Percentiles rank a stretch among this genome's conserved stretches.
Conservation (phyloP, 2,329 filamentous ascomycete genomes). For the Colletotrichum coccodes region DNA sequence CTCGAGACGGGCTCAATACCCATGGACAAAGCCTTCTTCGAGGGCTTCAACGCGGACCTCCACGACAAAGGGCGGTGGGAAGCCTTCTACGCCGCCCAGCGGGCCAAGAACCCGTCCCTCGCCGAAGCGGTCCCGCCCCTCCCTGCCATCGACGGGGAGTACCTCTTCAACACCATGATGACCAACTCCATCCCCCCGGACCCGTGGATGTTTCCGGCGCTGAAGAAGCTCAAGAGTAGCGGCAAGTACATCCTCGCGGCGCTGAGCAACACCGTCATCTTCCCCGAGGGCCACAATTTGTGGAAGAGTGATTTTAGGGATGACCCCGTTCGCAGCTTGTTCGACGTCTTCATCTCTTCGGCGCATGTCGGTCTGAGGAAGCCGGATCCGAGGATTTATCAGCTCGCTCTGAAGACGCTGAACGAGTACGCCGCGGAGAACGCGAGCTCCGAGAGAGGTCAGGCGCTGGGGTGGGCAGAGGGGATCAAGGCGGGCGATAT, state of each 20-base stretch:
- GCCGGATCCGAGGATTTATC: slow-evolving; percentile 85
- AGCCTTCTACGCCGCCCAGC: slow-evolving; percentile 64
- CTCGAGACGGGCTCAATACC: slow-evolving; percentile 86
- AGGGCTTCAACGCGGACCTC: slow-evolving; percentile 80
- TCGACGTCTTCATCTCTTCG: slow-evolving; percentile 89
- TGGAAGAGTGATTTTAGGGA: slow-evolving; percentile 61
- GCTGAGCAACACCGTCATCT: slow-evolving; percentile 90
- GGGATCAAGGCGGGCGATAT: slow-evolving; percentile 74
- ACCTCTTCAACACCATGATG: slow-evolving; percentile 95
- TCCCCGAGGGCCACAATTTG: slow-evolving; percentile 79
- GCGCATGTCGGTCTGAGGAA: slow-evolving; percentile 91
- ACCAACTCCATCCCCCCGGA: slow-evolving; percentile 74
- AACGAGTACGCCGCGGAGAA: slow-evolving; percentile 69
- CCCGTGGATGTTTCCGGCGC: slow-evolving; percentile 87
- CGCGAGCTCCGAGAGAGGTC: slow-evolving; percentile 49
- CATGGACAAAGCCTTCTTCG: slow-evolving; percentile 80
- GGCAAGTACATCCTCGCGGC: slow-evolving; percentile 80
- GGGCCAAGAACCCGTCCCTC: slow-evolving; percentile 51
- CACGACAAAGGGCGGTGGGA: slow-evolving; percentile 74
- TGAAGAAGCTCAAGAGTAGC: slow-evolving; percentile 73
- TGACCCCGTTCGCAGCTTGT: slow-evolving; percentile 72
- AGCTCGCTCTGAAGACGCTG: slow-evolving; percentile 74
- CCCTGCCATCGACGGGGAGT: slow-evolving; percentile 80
- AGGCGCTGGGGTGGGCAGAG: slow-evolving; percentile 54
- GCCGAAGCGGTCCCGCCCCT: slow-evolving; percentile 64